Evolutionary conservation across 192 early-diverging fungal genomes (phyloP), one percentile per base, ranked within the genome.

Genomic region (Rhizoclosmatium sp.): DNA sequence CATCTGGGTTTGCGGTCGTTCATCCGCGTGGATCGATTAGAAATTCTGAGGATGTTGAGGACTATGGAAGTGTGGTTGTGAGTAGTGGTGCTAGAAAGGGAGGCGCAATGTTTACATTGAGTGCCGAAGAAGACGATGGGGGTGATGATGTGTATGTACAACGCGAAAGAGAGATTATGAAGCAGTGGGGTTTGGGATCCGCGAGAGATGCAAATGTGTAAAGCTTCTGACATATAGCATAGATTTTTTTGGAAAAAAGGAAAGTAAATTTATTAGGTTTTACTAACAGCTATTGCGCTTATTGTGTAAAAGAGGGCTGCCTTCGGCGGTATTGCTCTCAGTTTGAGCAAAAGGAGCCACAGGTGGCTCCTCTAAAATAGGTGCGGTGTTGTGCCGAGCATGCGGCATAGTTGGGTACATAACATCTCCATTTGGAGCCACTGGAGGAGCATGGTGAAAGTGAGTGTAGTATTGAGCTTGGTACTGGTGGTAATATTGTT

Each of bases 111-210:
- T 69, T 69, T 69, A 47, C 40, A 46, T 69, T 69, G 44, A 46
- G 39, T 42, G 16, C 62, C 2, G 62, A 19, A 14, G 67, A 69
- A 48, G 78, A 80, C 49, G 81, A 79, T 39, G 84, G 75, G 31
- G 84, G 75, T 51, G 79, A 68, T 16, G 75, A 81, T 47, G 69
- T 76, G 45, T 78, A 77, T 65, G 66, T 75, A 4, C 45, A 49
- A 3, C 46, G 46, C 9, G 44, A 78, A 69, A 75, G 51, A 44
- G 58, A 78, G 16, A 14, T 14, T 16, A 40, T 69, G 42, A 46
- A 41, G 42, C 42, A 69, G 67, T 69, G 67, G 67, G 40, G 31
- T 31, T 31, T 31, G 31, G 31, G 31, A 31, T 31, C 31, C 31
- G 31, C 31, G 31, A 65, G 12, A 23, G n/a, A 12, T 65, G 40